Base-by-base conservation (phyloP, 192 early-diverging fungal genomes). In the Coemansia sp. region DNA sequence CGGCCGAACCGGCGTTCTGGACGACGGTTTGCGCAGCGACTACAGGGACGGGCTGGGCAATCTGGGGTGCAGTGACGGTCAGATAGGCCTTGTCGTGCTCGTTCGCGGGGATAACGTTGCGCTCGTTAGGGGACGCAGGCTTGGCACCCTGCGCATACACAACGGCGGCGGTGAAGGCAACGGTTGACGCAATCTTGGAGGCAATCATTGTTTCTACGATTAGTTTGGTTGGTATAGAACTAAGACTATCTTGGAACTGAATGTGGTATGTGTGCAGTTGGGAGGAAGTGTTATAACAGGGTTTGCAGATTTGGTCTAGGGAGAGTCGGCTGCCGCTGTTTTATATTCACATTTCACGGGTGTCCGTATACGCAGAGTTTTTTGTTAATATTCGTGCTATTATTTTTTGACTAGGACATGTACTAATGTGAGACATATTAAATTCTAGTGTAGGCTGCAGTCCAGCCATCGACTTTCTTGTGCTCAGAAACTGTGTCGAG, bases 41-140 rank as follows among this genome's bases (percentile, higher is more conserved):
- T 6, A 71, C 49, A 5, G 66, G 49, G 11, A 73, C 69, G 4
- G 72, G 78, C 63, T 71, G 68, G 21, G 56, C 66, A 11, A 76
- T 62, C 23, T 72, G 64, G 59, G 78, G 78, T 1, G 63, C 73
- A 23, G 78, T 76, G 41, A 81, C 78, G 0, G 78, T 81, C 8
- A 67, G 23, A n/a, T 73, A 76, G 9, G 65, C 60, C 36, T 64
- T 71, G 61, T 72, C 67, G 46, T 65, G 78, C 30, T 39, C 62
- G 46, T 39, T 26, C 16, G 14, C 38, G 41, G 56, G 36, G n/a
- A 55, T 21, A 16, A 48, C 48, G 12, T 69, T 55, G 39, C 64
- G 52, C 55, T 44, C 52, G 43, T 46, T 59, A n/a, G 65, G 41
- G 9, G 57, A 41, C 2, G 57, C 67, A 21, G 60, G 48, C 33